These are phyloP conservation scores for Hansenula anomala DNA, from an alignment of 1,139 yeast genomes.

Conservation along the genomic window DNA sequence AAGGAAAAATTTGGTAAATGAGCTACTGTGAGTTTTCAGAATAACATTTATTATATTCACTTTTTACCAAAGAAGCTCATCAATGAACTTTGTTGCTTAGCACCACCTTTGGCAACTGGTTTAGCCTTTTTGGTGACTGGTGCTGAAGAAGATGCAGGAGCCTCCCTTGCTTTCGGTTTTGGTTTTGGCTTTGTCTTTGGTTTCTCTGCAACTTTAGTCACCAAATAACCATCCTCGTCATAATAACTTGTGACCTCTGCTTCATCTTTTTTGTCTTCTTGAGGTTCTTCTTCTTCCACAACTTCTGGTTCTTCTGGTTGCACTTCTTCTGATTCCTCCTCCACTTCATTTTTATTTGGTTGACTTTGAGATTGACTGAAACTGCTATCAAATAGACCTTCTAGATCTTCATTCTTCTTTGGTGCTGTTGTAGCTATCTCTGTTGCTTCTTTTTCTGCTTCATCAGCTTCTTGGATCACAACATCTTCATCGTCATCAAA, in stretches of 20 bases:
- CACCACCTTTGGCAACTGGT: conserved; percentile 4
- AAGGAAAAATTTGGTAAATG: too few relatives aligned
- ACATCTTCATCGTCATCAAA: conserved; percentile 26
- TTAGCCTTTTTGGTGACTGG: conserved; percentile 12
- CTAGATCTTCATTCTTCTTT: conserved; percentile 11
- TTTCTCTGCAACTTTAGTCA: conserved; percentile 16
- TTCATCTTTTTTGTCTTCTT: background rate
- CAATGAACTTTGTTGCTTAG: conserved; percentile 18
- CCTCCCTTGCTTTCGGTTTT: conserved; percentile 7
- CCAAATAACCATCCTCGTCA: conserved; percentile 27
- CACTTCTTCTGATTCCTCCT: background rate
- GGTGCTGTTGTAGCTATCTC: conserved; percentile 1
- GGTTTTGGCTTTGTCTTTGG: conserved; percentile 8
- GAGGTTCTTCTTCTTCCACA: background rate
- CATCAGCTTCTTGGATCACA: conserved; percentile 2
- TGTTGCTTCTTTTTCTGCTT: background rate
- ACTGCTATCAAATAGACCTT: conserved; percentile 14
- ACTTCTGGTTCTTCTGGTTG: conserved; percentile 6
- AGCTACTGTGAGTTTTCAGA: too few relatives aligned
- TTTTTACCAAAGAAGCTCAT: conserved; percentile 23
- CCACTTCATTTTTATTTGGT: background rate
- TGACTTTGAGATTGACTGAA: conserved; percentile 15
- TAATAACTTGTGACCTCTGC: conserved; percentile 13
- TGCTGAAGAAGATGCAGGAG: conserved; percentile 2
- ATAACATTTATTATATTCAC: background rate